A percentile compares a stretch with the other conserved stretches of the same genome.
These are phyloP conservation scores for Aspergillus egyptiacus DNA, from an alignment of 495 filamentous ascomycete genomes.

Conservation along the genomic window DNA sequence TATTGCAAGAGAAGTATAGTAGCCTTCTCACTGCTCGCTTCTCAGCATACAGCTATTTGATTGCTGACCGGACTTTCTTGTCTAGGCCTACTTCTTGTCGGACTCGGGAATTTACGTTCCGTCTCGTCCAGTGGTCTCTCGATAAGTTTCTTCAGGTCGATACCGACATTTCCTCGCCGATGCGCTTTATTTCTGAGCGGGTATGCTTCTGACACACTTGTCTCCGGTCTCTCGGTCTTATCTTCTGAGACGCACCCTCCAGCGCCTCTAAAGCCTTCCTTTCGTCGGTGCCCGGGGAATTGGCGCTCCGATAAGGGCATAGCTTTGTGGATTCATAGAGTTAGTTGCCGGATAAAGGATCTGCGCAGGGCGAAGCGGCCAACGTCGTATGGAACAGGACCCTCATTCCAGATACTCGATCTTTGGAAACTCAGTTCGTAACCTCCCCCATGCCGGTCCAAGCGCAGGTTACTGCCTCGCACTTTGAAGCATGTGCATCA, in stretches of 20 bases:
- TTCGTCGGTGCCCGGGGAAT: neutral
- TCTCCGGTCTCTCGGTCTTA: constrained; percentile 5
- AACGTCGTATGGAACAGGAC: constrained; percentile 32
- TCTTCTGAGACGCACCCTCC: neutral
- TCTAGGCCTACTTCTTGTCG: neutral
- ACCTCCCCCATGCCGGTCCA: constrained; percentile 35
- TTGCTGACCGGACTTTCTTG: neutral
- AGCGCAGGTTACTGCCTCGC: constrained; percentile 44
- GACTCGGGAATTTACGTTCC: neutral
- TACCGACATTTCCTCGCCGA: neutral
- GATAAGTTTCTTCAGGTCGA: neutral
- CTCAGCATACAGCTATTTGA: constrained; percentile 15
- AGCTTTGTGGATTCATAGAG: neutral
- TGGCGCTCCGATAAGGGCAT: neutral
- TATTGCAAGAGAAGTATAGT: neutral
- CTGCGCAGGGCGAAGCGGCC: constrained; percentile 18
- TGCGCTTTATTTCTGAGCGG: constrained; percentile 5
- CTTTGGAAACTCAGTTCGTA: constrained; percentile 26
- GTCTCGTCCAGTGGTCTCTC: neutral
- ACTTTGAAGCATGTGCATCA: constrained; percentile 78
- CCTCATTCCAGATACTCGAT: constrained; percentile 23
- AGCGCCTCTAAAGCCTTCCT: neutral
- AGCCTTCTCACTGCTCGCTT: neutral
- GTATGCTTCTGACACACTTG: constrained; percentile 10
- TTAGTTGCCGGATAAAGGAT: neutral